phyloP scores from a whole-genome alignment of 2,329 filamentous ascomycete species.

The Eurotiales sp. region DNA sequence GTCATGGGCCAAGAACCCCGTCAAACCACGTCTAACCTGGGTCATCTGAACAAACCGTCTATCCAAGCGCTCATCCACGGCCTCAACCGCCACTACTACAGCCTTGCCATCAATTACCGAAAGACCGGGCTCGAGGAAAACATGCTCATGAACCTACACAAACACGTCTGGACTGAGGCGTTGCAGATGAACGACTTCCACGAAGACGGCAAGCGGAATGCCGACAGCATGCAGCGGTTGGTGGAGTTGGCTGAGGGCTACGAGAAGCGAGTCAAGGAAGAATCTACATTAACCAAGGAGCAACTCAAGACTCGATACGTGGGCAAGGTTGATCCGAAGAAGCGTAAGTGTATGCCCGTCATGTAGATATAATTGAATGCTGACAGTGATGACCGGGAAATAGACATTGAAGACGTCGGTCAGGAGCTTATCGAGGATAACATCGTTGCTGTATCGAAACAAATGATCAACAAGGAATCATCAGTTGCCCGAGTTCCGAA shows the following conservation, averaged over 20 bases:
- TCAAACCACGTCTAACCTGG: conserved; percentile 95
- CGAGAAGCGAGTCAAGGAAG: conserved; percentile 97
- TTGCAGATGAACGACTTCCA: conserved; percentile 96
- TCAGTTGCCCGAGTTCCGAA: conserved; percentile 69
- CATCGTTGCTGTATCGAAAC: conserved; percentile 94
- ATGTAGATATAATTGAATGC: too few species aligned
- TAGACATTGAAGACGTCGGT: conserved; percentile 86
- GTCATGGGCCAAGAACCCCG: conserved; percentile 98
- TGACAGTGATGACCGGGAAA: conserved; percentile 1
- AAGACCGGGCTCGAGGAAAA: conserved; percentile 98
- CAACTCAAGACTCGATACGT: conserved; percentile 99
- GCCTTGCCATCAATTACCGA: conserved; percentile 95
- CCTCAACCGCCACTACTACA: conserved; percentile 98
- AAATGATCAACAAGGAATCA: conserved; percentile 99
- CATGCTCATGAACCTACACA: conserved; percentile 99
- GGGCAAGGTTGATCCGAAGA: conserved; percentile 98
- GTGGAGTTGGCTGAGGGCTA: conserved; percentile 91
- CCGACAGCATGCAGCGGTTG: conserved; percentile 80
- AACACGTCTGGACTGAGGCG: conserved; percentile 98
- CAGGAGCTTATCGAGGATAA: conserved; percentile 98
- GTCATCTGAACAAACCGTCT: conserved; percentile 98
- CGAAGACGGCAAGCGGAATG: conserved; percentile 76
- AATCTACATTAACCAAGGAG: conserved; percentile 94
- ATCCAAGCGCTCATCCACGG: conserved; percentile 98
- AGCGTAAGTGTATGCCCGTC: conserved; percentile 62